Evolutionary conservation across 768 basidiomycete genomes (phyloP).

Genomic region (Suillus hirtellus): DNA sequence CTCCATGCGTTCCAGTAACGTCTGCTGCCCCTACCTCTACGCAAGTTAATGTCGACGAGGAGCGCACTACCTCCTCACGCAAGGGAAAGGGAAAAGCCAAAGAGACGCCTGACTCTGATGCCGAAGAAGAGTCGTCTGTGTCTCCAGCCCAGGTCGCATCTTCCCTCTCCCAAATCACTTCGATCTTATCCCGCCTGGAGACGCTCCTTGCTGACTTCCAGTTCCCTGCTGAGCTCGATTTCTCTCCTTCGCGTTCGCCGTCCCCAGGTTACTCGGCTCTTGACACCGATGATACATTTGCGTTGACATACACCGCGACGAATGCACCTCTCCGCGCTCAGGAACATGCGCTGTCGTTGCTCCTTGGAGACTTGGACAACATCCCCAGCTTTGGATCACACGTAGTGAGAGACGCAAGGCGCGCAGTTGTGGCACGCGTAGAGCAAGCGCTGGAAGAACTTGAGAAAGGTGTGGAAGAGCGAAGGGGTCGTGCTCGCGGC

Average conservation of each 20-base stretch:
- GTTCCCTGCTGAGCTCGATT: constrained; percentile 35
- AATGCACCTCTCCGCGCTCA: constrained; percentile 66
- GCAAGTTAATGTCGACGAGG: neutral
- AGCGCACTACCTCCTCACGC: constrained; percentile 2
- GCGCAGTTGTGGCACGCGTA: constrained; percentile 53
- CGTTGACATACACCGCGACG: constrained; percentile 54
- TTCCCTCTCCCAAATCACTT: constrained; percentile 40
- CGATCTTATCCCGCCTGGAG: constrained; percentile 43
- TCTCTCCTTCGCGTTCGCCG: constrained; percentile 25
- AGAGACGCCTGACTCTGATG: constrained; percentile 15
- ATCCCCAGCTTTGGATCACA: constrained; percentile 62
- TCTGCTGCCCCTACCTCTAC: neutral
- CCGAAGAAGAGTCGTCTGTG: constrained; percentile 17
- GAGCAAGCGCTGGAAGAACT: constrained; percentile 58
- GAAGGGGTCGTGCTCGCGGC: constrained; percentile 26
- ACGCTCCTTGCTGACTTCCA: constrained; percentile 39
- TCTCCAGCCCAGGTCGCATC: constrained; percentile 6
- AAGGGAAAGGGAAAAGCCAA: constrained; percentile 43
- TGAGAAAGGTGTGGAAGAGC: constrained; percentile 46
- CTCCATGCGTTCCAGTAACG: constrained; percentile 7
- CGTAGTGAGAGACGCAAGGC: constrained; percentile 50
- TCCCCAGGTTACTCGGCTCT: constrained; percentile 13
- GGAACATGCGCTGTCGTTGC: constrained; percentile 56
- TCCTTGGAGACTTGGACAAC: constrained; percentile 59
- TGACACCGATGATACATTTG: constrained; percentile 22